These are phyloP conservation scores for Boletus mariae DNA, from an alignment of 1,284 basidiomycete genomes.

Conservation along the genomic window DNA sequence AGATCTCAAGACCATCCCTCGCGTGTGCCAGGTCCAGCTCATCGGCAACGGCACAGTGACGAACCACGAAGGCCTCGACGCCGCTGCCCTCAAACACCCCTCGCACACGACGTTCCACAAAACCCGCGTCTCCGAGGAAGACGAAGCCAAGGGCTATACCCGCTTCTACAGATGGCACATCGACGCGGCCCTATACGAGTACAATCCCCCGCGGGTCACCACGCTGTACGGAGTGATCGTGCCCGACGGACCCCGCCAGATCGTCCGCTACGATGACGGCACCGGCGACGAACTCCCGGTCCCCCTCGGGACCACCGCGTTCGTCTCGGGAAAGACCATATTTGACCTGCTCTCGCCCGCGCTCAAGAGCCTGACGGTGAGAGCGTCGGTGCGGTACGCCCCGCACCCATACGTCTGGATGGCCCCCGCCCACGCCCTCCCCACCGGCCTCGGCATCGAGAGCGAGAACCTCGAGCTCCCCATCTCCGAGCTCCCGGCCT, in stretches of 20 bases:
- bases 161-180: conserved; percentile 94
- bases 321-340: conserved; percentile 79
- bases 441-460: conserved; percentile 72
- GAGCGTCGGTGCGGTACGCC: conserved; percentile 60
- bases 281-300: conserved; percentile 80
- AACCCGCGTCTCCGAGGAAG: conserved; percentile 70
- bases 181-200: conserved; percentile 87
- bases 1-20: conserved; percentile 83
- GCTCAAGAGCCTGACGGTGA: conserved; percentile 80
- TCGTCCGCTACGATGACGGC: conserved; percentile 83
- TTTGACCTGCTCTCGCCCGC: conserved; percentile 76
- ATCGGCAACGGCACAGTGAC: conserved; percentile 78
- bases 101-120: conserved; percentile 90
- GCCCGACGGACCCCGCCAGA: conserved; percentile 66
- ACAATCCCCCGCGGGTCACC: conserved; percentile 85
- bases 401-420: conserved; percentile 80
- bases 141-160: conserved; percentile 72
- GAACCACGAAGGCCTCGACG: conserved; percentile 73
- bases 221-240: conserved; percentile 81
- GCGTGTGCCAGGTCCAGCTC: conserved; percentile 81
- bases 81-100: conserved; percentile 74
- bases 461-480: conserved; percentile 68
- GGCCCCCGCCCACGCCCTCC: conserved; percentile 56
- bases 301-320: conserved; percentile 85
- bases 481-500: conserved; percentile 56